phyloP scores from a whole-genome alignment of 1,284 basidiomycete genomes.

The Fomitopsis palustris region DNA sequence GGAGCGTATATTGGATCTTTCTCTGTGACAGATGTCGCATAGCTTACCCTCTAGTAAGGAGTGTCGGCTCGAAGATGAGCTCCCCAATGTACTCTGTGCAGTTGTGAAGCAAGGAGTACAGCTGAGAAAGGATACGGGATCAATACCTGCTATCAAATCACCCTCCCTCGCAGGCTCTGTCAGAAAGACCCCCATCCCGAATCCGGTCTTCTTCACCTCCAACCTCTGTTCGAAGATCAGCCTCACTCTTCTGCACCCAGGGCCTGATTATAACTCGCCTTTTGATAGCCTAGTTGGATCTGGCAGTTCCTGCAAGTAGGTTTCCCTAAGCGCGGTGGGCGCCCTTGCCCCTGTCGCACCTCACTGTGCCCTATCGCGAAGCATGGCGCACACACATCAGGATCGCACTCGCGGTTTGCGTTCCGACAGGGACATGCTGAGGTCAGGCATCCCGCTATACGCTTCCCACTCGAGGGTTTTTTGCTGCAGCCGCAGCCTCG shows the following conservation, averaged over 20 bases:
- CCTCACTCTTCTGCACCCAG: too few relatives aligned
- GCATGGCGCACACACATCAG: slow-evolving; percentile 40
- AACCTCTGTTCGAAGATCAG: slow-evolving; percentile 3
- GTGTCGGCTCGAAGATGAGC: slow-evolving; percentile 39
- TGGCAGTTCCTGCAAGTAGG: slow-evolving; percentile 37
- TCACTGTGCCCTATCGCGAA: slow-evolving; percentile 7
- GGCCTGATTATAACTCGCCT: slow-evolving; percentile 26
- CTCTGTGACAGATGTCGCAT: background rate
- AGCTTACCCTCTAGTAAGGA: slow-evolving; percentile 28
- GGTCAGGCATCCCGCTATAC: slow-evolving; percentile 21
- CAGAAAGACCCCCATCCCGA: slow-evolving; percentile 54
- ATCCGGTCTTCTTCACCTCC: slow-evolving; percentile 36
- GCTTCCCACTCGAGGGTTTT: background rate
- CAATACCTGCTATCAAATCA: slow-evolving; percentile 47
- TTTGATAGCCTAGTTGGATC: slow-evolving; percentile 38
- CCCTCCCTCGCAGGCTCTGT: slow-evolving; percentile 32
- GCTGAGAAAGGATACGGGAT: background rate
- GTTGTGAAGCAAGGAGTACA: background rate
- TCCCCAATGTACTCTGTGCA: slow-evolving; percentile 59
- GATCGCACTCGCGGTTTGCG: slow-evolving; percentile 47
- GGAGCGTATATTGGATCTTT: background rate
- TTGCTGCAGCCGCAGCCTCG: slow-evolving; percentile 41
- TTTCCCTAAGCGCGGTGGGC: too few relatives aligned
- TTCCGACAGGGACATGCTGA: slow-evolving; percentile 42
- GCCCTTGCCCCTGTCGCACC: too few relatives aligned